Conservation (phyloP, 495 filamentous ascomycete species). For the Bathelium albidoporum region DNA sequence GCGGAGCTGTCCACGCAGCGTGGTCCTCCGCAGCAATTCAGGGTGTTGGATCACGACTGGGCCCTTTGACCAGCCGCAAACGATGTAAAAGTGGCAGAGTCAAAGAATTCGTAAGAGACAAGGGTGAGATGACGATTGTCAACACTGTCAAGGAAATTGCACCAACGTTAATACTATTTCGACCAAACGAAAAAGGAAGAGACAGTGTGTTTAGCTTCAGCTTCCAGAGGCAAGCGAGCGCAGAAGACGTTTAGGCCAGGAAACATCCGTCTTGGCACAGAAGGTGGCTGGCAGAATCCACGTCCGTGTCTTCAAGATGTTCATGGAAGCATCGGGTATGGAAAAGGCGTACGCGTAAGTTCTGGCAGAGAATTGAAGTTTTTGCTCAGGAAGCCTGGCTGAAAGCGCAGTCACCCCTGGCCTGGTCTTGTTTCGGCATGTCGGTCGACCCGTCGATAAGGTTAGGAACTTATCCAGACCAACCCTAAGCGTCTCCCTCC, state of each 20-base stretch:
- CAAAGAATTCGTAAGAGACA: constrained; percentile 1
- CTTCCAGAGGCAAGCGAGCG: background rate
- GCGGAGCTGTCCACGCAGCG: background rate
- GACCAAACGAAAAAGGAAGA: background rate
- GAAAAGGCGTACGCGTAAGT: background rate
- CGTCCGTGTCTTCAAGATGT: background rate
- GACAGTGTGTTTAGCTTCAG: background rate
- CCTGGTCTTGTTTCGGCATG: background rate
- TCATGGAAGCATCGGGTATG: background rate
- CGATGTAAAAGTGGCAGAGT: background rate
- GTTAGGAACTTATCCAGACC: background rate
- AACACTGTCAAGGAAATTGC: background rate
- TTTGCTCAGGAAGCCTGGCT: background rate
- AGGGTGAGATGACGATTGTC: background rate
- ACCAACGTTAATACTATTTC: background rate
- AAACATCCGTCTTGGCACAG: background rate
- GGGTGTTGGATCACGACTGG: background rate
- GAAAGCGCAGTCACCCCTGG: background rate
- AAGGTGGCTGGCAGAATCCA: background rate
- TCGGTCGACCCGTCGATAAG: background rate
- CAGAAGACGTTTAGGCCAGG: background rate
- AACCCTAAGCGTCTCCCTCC: background rate
- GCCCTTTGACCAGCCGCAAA: background rate
- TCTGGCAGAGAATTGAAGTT: background rate
- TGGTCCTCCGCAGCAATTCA: background rate